Evolutionary conservation across 75 land plant species (phyloP), one percentile per base, ranked within the genome.

Genomic region (Sequoia sempervirens): DNA sequence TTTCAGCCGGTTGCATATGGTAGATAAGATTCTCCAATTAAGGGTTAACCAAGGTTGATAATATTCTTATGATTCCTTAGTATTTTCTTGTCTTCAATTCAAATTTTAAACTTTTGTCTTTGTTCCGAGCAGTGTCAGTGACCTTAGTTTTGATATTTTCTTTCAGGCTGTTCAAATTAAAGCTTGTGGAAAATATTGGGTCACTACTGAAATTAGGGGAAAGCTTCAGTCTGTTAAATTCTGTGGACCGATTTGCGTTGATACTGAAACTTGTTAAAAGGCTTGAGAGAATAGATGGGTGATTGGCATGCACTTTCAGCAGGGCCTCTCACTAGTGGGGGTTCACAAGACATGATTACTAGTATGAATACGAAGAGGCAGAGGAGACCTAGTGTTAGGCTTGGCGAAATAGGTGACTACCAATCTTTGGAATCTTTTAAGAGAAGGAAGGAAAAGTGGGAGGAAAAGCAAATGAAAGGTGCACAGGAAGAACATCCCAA

Each of bases 381-480:
- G 83, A 89, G 96, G 80, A 88, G 95, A 17, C 96, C 96, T 30
- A 95, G 93, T 66, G 96, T 95, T 79, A 85, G 96, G 15, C 79
- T 95, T 58, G 94, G 93, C 52, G 96, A 93, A 30, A 87, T 93
- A 80, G 96, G 94, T 36, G 91, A 88, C n/a, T 23, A 23, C 58
- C 89, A 85, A 70, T 83, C 91, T 9, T 82, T 87, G 18, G 84
- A 85, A 15, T 53, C 82, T 40, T 81, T 32, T 69, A 38, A 13
- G 52, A 82, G 23, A 61, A 58, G 37, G 40, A 69, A n/a, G 20
- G 34, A 43, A 18, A 46, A 81, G 50, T 54, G 58, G 43, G 83
- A 69, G 46, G 83, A 61, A 1, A 82, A 61, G 38, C 72, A 64
- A 70, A 36, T 80, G 83, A 84, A 82, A 45, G 37, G 82, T 30